These are phyloP conservation scores for Teratosphaeria destructans DNA, from an alignment of 2,329 filamentous ascomycete species.

Conservation along the genomic window DNA sequence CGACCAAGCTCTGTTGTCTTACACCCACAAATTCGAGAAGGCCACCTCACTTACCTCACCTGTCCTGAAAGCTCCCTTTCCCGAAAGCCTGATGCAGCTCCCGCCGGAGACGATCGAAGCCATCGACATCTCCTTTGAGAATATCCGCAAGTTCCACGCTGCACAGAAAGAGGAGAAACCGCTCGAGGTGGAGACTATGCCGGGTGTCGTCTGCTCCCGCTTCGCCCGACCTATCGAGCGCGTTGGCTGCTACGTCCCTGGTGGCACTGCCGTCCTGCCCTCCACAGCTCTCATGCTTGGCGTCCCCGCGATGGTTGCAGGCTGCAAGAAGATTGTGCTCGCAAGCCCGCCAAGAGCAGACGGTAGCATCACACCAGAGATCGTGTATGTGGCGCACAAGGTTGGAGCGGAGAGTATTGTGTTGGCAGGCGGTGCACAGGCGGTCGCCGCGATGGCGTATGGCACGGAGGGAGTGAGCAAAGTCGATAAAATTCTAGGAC, in stretches of 20 bases:
- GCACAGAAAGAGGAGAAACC: conserved; percentile 79
- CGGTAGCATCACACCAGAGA: conserved; percentile 86
- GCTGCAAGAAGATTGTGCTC: conserved; percentile 88
- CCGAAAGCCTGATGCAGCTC: conserved; percentile 73
- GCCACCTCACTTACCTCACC: conserved; percentile 83
- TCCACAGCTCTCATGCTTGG: conserved; percentile 97
- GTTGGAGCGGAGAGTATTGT: conserved; percentile 93
- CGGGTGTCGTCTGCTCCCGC: conserved; percentile 85
- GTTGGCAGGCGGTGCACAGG: conserved; percentile 88
- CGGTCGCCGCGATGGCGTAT: conserved; percentile 92
- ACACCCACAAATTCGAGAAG: conserved; percentile 97
- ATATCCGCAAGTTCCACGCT: conserved; percentile 87
- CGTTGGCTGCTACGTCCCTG: conserved; percentile 92
- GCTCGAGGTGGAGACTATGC: conserved; percentile 90
- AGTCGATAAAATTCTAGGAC: conserved; percentile 97
- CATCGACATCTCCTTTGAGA: conserved; percentile 90
- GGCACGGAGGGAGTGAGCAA: conserved; percentile 90
- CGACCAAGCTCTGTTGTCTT: conserved; percentile 78
- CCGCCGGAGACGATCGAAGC: conserved; percentile 73
- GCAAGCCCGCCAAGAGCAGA: conserved; percentile 84
- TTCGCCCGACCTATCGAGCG: conserved; percentile 88
- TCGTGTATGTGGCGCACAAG: conserved; percentile 95
- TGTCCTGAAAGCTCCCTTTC: conserved; percentile 82
- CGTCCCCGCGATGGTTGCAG: conserved; percentile 93
- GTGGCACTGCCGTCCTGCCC: conserved; percentile 91